Evolutionary conservation across 2,329 filamentous ascomycete genomes (phyloP), one percentile per base, ranked within the genome.

Genomic region (Alternaria incomplexa): DNA sequence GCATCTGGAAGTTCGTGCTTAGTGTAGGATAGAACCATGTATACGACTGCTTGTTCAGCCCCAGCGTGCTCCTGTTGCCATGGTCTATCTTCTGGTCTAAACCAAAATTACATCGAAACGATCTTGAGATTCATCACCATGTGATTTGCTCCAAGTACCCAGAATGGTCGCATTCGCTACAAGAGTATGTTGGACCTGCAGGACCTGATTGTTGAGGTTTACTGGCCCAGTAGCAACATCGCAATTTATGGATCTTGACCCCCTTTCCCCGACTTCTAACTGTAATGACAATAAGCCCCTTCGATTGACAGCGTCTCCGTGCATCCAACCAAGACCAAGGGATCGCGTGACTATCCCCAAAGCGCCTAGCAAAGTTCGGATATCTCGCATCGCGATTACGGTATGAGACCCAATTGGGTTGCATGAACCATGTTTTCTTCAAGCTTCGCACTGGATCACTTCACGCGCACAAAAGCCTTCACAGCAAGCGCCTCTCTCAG

Each of bases 1-100:
- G 51, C 26, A 30, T 28, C 30, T 8, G 28, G 43, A 46, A 12
- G 22, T 40, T 20, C 32, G 51, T 20, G 13, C 10, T 48, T 47
- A 56, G 51, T 60, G 23, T 60, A 56, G 28, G 51, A 56, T 30
- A 36, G n/a, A 40, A n/a, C 46, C 22, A 43, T 50, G 40, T 23
- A 60, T 43, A 47, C 22, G 22, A 54, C 30, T 53, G 44, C 30
- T 30, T n/a, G 25, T 45, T 25, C 15, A 40, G 48, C 11, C 40
- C 48, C 40, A 20, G 30, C 3, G n/a, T 9, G 46, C 12, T 36
- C 23, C 20, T 22, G 22, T 25, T 58, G 56, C 23, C 17, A 28
- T 25, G 25, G 45, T 13, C 22, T 36, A 30, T 22, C 9, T 43
- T 40, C 30, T n/a, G 10, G 45, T 40, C 48, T 11, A 36, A 32